These are phyloP conservation scores for Populus davidiana DNA, from an alignment of 345 rosid species.

Conservation along the genomic window DNA sequence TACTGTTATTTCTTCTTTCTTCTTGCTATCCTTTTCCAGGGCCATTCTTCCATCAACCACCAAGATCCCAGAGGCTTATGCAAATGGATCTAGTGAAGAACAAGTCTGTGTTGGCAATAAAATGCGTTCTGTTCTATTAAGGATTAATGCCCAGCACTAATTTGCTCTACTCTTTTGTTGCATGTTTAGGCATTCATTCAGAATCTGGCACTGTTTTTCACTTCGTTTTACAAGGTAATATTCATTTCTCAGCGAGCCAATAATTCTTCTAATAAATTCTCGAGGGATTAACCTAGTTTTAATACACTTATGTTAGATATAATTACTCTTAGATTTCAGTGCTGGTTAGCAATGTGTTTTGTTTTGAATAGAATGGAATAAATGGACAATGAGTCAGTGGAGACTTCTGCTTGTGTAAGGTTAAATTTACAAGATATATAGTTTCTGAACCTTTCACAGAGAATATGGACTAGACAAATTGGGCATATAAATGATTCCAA, in stretches of 20 bases:
- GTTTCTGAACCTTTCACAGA: neutral
- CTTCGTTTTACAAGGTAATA: slow-evolving; percentile 89
- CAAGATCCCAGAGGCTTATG: slow-evolving; percentile 90
- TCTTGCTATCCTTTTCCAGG: slow-evolving; percentile 44
- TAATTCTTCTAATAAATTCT: neutral
- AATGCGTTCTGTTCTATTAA: neutral
- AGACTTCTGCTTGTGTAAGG: neutral
- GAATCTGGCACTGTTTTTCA: slow-evolving; percentile 93
- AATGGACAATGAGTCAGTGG: neutral
- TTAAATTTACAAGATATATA: neutral
- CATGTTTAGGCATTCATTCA: slow-evolving; percentile 88
- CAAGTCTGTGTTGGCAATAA: slow-evolving; percentile 45
- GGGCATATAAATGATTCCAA: neutral
- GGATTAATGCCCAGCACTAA: neutral
- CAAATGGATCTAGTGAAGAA: slow-evolving; percentile 78
- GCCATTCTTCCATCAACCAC: slow-evolving; percentile 71
- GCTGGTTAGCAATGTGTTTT: neutral
- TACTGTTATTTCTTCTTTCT: neutral
- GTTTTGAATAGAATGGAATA: neutral
- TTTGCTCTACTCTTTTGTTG: neutral
- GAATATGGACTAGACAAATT: neutral
- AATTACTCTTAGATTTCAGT: neutral
- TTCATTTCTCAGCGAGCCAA: neutral
- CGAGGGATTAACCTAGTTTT: neutral
- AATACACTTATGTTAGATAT: neutral